Evolutionary conservation across 2,329 filamentous ascomycete species (phyloP), one percentile per base, ranked within the genome.

Genomic region (Claviceps sp.): DNA sequence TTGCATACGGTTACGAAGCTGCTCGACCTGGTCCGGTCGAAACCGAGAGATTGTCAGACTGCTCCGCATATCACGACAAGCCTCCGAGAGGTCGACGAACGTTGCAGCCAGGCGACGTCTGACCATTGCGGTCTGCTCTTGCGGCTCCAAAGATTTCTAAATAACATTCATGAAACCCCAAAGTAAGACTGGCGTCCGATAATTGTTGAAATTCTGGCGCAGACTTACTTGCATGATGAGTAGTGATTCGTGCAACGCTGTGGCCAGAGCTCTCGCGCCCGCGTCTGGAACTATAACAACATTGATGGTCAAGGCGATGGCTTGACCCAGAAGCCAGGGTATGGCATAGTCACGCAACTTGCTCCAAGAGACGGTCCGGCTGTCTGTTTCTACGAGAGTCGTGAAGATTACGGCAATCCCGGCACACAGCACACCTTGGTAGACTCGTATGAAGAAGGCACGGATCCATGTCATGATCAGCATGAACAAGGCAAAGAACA

Each of bases 21-120:
- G 63, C 40, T 66, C 63, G 20, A 78, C 66, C 58, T 81, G 76
- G 11, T 67, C 63, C 1, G 77, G 76, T 11, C 63, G 64, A 53
- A 80, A 76, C 1, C 72, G 68, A 1, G 76, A 78, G 4, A 80
- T 63, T 1, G 77, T 76, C n/a, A 79, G 69, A 51, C 81, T 78
- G 50, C 79, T 70, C 13, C 70, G 69, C 54, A 81, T 70, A 57
- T 82, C 78, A 60, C 78, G 70, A 54, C 77, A 73, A 2, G 73
- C 73, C 55, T 77, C 69, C 14, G 78, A 79, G 51, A 81, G 66
- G 52, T 76, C 71, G 54, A 81, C 75, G 53, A 79, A 79, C 0
- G 72, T 70, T 54, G 70, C 71, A 4, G 72, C 70, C 18, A 82
- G 63, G 40, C 69, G 66, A 44, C 73, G 67, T 36, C 73, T 70